Evolutionary conservation across 148 eudicot genomes (phyloP), one percentile per base, ranked within the genome.

Genomic region (Agrostemma githago): DNA sequence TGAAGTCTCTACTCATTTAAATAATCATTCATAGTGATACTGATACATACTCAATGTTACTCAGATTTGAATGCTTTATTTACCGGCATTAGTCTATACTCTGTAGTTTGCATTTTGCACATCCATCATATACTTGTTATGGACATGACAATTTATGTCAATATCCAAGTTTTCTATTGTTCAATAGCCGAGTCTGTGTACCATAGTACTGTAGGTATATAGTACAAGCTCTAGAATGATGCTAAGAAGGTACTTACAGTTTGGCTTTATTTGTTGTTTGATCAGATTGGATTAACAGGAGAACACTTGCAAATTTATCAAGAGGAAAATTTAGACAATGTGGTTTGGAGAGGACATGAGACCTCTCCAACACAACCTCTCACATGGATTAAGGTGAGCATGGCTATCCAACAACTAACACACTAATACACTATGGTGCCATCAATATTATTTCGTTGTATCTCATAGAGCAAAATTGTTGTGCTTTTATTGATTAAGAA

Each of bases 361-460:
- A 72, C 71, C 19, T 59, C 78, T 39, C 64, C 65, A 43, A 15
- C 60, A 34, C 79, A 71, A 70, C 82, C 85, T 63, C 81, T 84
- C 44, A 86, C 85, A 63, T 86, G 89, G 89, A 84, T 82, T 68
- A 81, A 80, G 85, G 89, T 84, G 76, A 71, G 58, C 61, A 17
- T 65, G 68, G 9, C 4, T 71, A 19, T 14, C 34, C 58, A 44
- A 46, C 39, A 40, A 1, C 34, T 26, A 26, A 26, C 34, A 26
- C 34, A 26, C 34, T 26, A 26, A 26, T 0, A 48, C 14, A 8
- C 64, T 54, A 53, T 34, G 8, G 40, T 39, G 40, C 15, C 37
- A 14, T 26, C 26, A 21, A 58, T 21, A 54, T 12, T 40, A 43
- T 7, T 7, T 43, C 46, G 46, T 43, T 4, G 46, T 43, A 2